Base-by-base conservation (phyloP, 345 rosid genomes). In the Syzygium grande region DNA sequence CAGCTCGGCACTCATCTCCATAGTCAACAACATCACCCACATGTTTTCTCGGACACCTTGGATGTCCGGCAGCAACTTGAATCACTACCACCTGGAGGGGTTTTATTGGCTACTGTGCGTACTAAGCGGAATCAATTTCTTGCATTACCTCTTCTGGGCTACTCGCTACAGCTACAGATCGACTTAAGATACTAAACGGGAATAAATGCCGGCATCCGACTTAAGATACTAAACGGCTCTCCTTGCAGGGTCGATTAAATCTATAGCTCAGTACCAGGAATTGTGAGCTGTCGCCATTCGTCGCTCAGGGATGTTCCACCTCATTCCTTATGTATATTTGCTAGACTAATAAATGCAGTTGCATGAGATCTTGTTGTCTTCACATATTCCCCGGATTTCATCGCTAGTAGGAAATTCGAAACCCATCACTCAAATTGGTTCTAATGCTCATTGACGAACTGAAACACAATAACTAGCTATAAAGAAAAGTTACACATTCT, bases 101-200 rank as follows among this genome's bases (percentile, higher is more conserved):
- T 95, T 96, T 59, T 96, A 96, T 90, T 95, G 98, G 99, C 89
- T 96, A 89, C 93, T 97, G 97, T 94, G 98, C 92, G 84, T 91
- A 83, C 93, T 97, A 34, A 93, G 95, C 87, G 94, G 93, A 51
- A 29, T 94, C 8, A 97, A 97, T 80, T 95, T 94, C 94, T 87
- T 95, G 90, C 94, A 93, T 86, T 97, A 95, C 90, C 94, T 97
- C 85, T 95, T 93, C 93, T 97, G 99, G 98, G 96, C 98, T 54
- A 89, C 78, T 29, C 96, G 95, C 86, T 97, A 97, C 90, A 92
- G 84, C 86, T 95, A 96, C 85, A 90, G 91, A 88, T 90, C 93
- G n/a, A 85, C 88, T 46, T 87, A 52, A 84, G 51, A 87, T 55
- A 46, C 51, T 38, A 29, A 29, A 34, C 27, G 11, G 29, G 25